A percentile compares a stretch with the other conserved stretches of the same genome.
Evolutionary conservation across 2,329 filamentous ascomycete genomes (phyloP).

Genomic region (Pseudogymnoascus sp.): DNA sequence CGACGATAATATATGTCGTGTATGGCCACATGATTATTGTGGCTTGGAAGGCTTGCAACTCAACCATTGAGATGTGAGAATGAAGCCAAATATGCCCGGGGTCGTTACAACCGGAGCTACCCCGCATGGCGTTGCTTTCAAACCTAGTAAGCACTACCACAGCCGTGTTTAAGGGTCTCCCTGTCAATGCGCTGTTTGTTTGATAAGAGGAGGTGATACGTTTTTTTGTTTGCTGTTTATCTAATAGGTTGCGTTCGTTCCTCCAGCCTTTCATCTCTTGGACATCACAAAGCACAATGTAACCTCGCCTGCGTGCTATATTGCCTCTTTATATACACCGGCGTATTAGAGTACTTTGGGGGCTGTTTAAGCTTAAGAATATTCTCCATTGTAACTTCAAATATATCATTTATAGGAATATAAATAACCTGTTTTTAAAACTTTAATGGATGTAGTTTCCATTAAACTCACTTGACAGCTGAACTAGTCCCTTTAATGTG

Average conservation of each 20-base stretch:
- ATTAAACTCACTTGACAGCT: no score
- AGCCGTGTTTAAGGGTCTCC: background rate
- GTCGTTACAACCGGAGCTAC: background rate
- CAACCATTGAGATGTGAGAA: constrained; percentile 7
- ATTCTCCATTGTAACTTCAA: background rate
- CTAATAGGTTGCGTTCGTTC: background rate
- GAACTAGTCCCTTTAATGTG: no score
- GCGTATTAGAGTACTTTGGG: background rate
- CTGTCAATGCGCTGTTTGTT: background rate
- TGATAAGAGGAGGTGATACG: background rate
- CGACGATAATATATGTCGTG: background rate
- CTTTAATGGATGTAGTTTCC: no score
- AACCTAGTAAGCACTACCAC: background rate
- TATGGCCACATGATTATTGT: constrained; percentile 1
- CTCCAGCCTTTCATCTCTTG: background rate
- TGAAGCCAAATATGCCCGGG: background rate
- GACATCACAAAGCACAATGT: background rate
- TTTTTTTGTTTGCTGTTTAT: background rate
- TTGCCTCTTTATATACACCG: background rate
- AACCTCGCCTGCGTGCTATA: background rate
- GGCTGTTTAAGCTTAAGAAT: background rate
- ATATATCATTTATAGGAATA: background rate
- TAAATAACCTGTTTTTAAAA: no score
- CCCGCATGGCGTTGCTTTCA: constrained; percentile 3
- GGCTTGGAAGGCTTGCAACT: background rate